Percentiles rank a stretch among this genome's conserved stretches.
phyloP scores from a whole-genome alignment of 1,139 yeast species.

The Nakaseomyces glabratus region DNA sequence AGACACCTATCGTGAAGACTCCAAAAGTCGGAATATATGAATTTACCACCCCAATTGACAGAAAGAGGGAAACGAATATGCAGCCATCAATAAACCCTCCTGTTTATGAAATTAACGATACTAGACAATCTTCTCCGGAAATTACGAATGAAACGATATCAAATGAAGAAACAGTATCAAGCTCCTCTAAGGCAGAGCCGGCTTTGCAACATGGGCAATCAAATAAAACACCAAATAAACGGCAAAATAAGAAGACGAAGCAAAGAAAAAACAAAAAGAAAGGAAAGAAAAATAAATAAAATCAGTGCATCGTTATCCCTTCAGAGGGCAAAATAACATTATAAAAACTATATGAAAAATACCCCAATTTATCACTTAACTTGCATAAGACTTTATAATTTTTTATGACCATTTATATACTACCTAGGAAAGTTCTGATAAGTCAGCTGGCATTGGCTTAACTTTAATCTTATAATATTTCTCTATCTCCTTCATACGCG shows the following conservation, averaged over 20 bases:
- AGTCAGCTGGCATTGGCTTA: slow-evolving; percentile 79
- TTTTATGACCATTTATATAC: too few species aligned
- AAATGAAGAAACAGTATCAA: not conserved
- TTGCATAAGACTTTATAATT: too few species aligned
- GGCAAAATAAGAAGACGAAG: slow-evolving; percentile 1
- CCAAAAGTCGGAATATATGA: slow-evolving; percentile 6
- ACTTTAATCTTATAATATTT: slow-evolving; percentile 68
- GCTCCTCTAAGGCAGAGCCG: too few species aligned
- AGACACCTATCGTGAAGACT: slow-evolving; percentile 1
- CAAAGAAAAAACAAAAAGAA: slow-evolving; percentile 2
- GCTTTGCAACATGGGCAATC: too few species aligned
- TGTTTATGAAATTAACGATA: not conserved
- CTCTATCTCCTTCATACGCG: slow-evolving; percentile 60
- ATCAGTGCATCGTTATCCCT: too few species aligned
- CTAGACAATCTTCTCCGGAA: not conserved
- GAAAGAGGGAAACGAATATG: slow-evolving; percentile 3
- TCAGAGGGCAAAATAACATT: too few species aligned
- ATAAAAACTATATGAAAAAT: too few species aligned
- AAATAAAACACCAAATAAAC: not conserved
- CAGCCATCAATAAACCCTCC: slow-evolving; percentile 2
- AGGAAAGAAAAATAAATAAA: not conserved
- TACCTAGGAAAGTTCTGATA: slow-evolving; percentile 35
- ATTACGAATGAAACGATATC: too few species aligned
- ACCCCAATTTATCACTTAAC: too few species aligned
- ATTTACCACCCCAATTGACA: slow-evolving; percentile 2